Percentiles rank a stretch among this genome's conserved stretches.
Evolutionary conservation across 2,329 filamentous ascomycete genomes (phyloP).

Genomic region (Arthrocladium fulminans): DNA sequence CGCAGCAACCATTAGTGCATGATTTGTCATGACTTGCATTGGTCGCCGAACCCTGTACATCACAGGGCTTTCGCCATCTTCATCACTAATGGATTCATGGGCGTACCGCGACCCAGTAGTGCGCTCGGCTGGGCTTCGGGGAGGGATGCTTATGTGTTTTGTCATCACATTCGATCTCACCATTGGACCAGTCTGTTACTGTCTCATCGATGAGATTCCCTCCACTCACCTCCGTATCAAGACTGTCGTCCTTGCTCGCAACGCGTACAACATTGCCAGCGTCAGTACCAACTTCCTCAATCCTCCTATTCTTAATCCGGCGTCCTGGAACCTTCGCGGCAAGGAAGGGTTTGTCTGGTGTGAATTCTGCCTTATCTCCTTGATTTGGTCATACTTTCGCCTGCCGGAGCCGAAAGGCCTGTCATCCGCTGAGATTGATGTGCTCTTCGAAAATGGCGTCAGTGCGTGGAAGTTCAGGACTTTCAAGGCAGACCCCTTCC

Average conservation of each 20-base stretch:
- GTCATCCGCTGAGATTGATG: conserved; percentile 30
- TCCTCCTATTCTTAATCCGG: conserved; percentile 29
- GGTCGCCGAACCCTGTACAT: conserved; percentile 25
- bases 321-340: conserved; percentile 30
- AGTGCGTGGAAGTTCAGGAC: conserved; percentile 35
- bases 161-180: conserved; percentile 49
- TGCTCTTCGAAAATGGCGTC: conserved; percentile 34
- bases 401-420: conserved; percentile 27
- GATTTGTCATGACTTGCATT: conserved; percentile 33
- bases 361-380: conserved; percentile 27
- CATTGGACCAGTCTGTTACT: conserved; percentile 48
- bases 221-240: conserved; percentile 48
- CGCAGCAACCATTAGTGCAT: conserved; percentile 44
- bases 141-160: conserved; percentile 44
- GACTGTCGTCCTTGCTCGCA: conserved; percentile 46
- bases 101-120: conserved; percentile 18
- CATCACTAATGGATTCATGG: conserved; percentile 26
- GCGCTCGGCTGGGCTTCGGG: conserved; percentile 33
- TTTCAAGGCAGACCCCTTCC: too few relatives aligned
- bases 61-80: conserved; percentile 39
- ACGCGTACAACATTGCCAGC: conserved; percentile 40
- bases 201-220: conserved; percentile 45
- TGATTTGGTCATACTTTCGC: conserved; percentile 37
- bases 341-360: conserved; percentile 37
- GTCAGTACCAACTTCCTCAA: conserved; percentile 28